Evolutionary conservation across 139 green algal species (phyloP).

Genomic region (Chlamydomonas applanata): DNA sequence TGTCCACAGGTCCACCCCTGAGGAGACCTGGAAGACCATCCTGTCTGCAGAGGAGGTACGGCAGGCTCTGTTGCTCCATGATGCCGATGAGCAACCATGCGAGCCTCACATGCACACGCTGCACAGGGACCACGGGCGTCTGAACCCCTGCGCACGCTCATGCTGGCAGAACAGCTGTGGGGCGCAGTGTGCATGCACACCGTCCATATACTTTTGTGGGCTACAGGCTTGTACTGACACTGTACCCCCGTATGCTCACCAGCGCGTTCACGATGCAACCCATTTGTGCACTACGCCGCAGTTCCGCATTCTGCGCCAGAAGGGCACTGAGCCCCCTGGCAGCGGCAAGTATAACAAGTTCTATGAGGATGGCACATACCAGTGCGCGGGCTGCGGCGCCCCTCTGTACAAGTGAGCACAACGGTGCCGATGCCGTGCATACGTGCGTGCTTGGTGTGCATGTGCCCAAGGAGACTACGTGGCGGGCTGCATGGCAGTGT

Average conservation of each 20-base stretch:
- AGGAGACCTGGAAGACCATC: conserved; percentile 50
- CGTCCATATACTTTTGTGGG: no score
- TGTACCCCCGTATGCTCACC: no score
- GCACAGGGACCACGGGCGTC: no score
- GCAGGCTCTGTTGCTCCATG: no score
- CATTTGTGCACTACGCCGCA: conserved; percentile 28
- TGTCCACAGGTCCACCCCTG: conserved; percentile 41
- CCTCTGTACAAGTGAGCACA: conserved; percentile 69
- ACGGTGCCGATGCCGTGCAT: no score
- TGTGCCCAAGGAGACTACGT: no score
- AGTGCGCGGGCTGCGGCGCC: conserved; percentile 76
- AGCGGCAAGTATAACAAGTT: conserved; percentile 89
- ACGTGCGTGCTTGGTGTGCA: no score
- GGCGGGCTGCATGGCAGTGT: background rate
- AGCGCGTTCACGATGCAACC: background rate
- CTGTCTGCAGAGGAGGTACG: conserved; percentile 46
- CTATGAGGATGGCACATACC: conserved; percentile 79
- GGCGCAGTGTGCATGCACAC: no score
- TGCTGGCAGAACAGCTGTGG: no score
- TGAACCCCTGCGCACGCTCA: no score
- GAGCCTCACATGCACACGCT: background rate
- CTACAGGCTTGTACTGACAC: no score
- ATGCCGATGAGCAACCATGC: no score
- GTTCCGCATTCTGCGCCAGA: conserved; percentile 87
- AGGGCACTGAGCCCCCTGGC: conserved; percentile 86